A percentile compares a stretch with the other conserved stretches of the same genome.
Evolutionary conservation across 2,329 filamentous ascomycete species (phyloP).

Genomic region (Colletotrichum salicis): DNA sequence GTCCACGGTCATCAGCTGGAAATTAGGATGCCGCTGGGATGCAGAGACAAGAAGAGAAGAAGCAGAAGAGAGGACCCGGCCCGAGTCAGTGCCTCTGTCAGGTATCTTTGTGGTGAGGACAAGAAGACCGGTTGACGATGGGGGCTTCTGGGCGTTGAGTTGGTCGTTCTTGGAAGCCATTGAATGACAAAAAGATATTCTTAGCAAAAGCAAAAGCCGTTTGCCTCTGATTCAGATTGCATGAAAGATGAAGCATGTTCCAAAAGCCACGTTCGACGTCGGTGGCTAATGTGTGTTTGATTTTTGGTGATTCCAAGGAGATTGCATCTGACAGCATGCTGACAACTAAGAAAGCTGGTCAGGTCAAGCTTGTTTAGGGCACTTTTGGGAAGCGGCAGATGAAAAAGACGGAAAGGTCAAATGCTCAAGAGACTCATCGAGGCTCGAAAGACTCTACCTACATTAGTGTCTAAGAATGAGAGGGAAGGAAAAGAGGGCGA

Average conservation of each 20-base stretch:
- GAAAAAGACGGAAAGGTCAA: neutral
- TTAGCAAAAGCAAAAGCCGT: neutral
- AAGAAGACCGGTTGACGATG: slow-evolving; percentile 1
- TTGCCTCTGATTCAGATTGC: slow-evolving; percentile 17
- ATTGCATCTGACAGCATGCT: slow-evolving; percentile 12
- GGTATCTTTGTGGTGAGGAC: slow-evolving; percentile 7
- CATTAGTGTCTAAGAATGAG: neutral
- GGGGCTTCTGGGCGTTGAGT: slow-evolving; percentile 3
- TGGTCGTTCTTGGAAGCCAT: neutral
- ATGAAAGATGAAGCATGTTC: neutral
- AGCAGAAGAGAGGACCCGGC: neutral
- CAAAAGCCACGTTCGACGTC: neutral
- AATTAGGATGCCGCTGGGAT: neutral
- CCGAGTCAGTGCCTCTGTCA: slow-evolving; percentile 6
- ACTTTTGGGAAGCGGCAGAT: neutral
- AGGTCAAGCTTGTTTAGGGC: neutral
- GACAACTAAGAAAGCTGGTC: neutral
- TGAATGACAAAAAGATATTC: slow-evolving; percentile 9
- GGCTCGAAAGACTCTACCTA: too few relatives aligned
- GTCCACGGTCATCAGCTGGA: neutral
- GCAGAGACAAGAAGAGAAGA: neutral
- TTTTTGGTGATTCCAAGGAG: neutral
- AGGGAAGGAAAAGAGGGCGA: neutral
- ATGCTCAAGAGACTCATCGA: neutral
- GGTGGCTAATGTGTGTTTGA: neutral